Base-by-base conservation (phyloP, 2,329 filamentous ascomycete genomes). In the Phoma herbarum region DNA sequence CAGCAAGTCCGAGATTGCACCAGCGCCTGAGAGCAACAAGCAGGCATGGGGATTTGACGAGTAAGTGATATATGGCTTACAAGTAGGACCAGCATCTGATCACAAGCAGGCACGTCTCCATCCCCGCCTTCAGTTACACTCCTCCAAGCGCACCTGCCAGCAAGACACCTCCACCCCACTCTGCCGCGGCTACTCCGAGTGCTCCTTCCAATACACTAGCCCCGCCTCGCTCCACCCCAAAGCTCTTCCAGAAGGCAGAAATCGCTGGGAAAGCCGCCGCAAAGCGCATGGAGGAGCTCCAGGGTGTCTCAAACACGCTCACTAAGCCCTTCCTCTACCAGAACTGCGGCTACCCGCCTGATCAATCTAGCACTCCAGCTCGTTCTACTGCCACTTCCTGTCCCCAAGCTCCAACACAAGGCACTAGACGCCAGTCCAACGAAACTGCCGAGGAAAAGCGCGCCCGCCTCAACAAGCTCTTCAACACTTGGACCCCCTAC, bases 201-300 rank as follows among this genome's bases (percentile, higher is more conserved):
- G 31, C 31, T 33, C 7, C 4, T 20, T 16, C 39, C 22, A 6
- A 25, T n/a, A n/a, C n/a, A n/a, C n/a, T n/a, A n/a, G 20, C 12
- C 8, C 39, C 39, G 6, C 11, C 39, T 4, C 22, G 18, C 1
- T 9, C 20, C 8, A 25, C 10, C 5, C 11, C 22, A 12, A 23
- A 33, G 48, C 26, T 18, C 22, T 37, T 28, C 20, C 14, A 3
- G 4, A 23, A 14, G 26, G 26, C 37, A 11, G 26, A 51, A 11
- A 26, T 20, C 2, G 35, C 35, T 14, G 47, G 47, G 5, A 42
- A 42, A 20, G 23, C 47, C 18, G 47, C 47, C 14, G 35, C 35
- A 10, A 29, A 31, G 25, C 47, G 47, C 35, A 50, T 50, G 35
- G 35, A 42, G 9, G 48, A 51, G 18, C 37, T 51, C 26, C 48